Conservation (phyloP, 805 yeast species). For the Wickerhamiella kazuoi region DNA sequence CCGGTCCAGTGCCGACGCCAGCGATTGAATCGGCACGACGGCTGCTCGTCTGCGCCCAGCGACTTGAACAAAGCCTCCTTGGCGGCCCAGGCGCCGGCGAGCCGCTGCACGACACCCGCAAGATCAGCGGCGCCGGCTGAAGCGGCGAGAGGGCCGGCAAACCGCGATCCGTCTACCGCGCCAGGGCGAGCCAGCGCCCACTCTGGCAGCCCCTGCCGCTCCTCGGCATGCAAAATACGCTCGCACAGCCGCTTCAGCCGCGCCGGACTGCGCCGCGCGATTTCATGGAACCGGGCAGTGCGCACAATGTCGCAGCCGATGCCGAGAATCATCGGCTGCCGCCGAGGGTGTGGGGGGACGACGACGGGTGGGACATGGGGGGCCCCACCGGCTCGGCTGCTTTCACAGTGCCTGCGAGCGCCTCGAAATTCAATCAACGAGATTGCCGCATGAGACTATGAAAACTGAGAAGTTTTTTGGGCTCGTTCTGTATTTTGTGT, state of each 20-base stretch:
- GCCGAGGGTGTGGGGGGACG: too few species aligned
- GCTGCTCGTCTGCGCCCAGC: constrained; percentile 32
- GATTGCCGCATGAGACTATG: too few species aligned
- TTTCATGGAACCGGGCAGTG: constrained; percentile 28
- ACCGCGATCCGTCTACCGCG: too few species aligned
- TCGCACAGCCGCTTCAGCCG: constrained; percentile 25
- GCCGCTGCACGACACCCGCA: constrained; percentile 12
- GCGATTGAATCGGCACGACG: constrained; percentile 33
- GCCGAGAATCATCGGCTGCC: constrained; percentile 22
- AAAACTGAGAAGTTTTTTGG: too few species aligned
- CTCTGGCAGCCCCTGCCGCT: constrained; percentile 27
- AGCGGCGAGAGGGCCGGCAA: too few species aligned
- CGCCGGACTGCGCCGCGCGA: constrained; percentile 25
- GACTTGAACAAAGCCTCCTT: constrained; percentile 62
- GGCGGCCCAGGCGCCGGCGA: constrained; percentile 52
- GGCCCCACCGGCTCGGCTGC: too few species aligned
- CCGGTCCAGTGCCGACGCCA: constrained; percentile 22
- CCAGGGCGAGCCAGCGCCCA: too few species aligned
- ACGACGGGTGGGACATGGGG: too few species aligned
- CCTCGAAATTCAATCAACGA: too few species aligned
- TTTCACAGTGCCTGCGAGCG: too few species aligned
- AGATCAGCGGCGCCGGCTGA: constrained; percentile 1
- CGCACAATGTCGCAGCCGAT: constrained; percentile 42
- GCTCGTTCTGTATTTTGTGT: too few species aligned
- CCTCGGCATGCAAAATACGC: constrained; percentile 35